A percentile compares a stretch with the other conserved stretches of the same genome.
Conservation (phyloP, 768 basidiomycete species). For the Hypsizygus marmoreus region DNA sequence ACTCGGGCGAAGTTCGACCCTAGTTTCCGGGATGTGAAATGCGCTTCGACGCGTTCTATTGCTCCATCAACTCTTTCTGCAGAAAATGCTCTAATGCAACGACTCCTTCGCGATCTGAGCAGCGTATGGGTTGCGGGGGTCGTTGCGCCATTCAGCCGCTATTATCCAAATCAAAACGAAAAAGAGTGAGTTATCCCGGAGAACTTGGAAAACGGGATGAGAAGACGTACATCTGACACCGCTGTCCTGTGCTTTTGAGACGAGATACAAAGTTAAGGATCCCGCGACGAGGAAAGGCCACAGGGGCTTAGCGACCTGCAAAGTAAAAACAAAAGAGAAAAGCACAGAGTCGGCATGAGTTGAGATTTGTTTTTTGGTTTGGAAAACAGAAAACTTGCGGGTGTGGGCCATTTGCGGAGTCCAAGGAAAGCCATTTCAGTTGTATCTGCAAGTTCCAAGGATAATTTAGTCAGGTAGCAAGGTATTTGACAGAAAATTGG, state of each 20-base stretch:
- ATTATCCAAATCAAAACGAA: not conserved
- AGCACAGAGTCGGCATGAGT: not conserved
- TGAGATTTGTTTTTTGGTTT: constrained; percentile 10
- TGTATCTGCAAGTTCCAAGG: constrained; percentile 14
- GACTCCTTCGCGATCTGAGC: constrained; percentile 72
- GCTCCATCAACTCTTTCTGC: not conserved
- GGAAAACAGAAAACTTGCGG: constrained; percentile 47
- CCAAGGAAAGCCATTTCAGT: constrained; percentile 73
- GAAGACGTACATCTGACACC: constrained; percentile 68
- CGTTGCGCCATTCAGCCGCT: constrained; percentile 72
- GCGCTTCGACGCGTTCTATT: constrained; percentile 16
- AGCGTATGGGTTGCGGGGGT: constrained; percentile 83
- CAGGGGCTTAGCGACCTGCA: constrained; percentile 68
- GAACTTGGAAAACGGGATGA: not conserved
- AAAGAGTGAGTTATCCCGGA: constrained; percentile 9
- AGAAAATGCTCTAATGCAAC: constrained; percentile 35
- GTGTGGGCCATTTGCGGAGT: constrained; percentile 80
- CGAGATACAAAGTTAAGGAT: constrained; percentile 63
- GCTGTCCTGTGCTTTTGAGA: constrained; percentile 66
- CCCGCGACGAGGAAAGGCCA: constrained; percentile 81
- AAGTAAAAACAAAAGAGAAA: constrained; percentile 1
- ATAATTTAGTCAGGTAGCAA: constrained; percentile 2
- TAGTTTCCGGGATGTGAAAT: not conserved
- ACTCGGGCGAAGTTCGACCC: no score
- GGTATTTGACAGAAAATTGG: not conserved